Percentiles rank a stretch among this genome's conserved stretches.
Conservation (phyloP, 1,139 yeast genomes). For the Blastobotrys capitulatus region DNA sequence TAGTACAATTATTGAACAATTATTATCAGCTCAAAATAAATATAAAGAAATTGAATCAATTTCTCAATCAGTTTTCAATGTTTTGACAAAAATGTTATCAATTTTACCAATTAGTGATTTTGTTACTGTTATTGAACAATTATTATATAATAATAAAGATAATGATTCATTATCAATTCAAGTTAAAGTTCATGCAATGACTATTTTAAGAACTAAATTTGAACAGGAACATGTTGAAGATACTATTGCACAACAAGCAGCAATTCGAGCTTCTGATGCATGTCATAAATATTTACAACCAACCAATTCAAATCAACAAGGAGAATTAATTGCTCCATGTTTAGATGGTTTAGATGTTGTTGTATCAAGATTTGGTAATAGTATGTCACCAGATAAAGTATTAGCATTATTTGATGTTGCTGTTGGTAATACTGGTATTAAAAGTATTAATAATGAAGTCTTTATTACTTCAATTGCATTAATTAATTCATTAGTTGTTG, state of each 20-base stretch:
- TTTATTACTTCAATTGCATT: conserved; percentile 70
- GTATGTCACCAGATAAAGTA: conserved; percentile 31
- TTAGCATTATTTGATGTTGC: conserved; percentile 46
- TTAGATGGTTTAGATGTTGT: conserved; percentile 64
- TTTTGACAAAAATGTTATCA: conserved; percentile 58
- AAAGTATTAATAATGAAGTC: conserved; percentile 46
- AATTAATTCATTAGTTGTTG: conserved; percentile 61
- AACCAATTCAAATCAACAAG: conserved; percentile 20
- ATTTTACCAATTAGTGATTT: conserved; percentile 72
- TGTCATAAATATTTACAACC: not conserved
- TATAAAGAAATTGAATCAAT: conserved; percentile 5
- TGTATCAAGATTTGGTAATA: conserved; percentile 54
- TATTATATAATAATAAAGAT: conserved; percentile 34
- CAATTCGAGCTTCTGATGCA: conserved; percentile 22
- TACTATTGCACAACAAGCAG: conserved; percentile 35
- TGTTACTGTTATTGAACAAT: conserved; percentile 55
- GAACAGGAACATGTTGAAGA: conserved; percentile 37
- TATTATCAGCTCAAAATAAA: conserved; percentile 14
- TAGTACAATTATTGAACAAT: conserved; percentile 19
- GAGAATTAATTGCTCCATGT: conserved; percentile 56
- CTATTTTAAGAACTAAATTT: conserved; percentile 63
- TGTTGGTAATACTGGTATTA: conserved; percentile 47
- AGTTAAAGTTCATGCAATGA: conserved; percentile 36
- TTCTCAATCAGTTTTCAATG: conserved; percentile 31
- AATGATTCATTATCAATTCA: conserved; percentile 25